A percentile compares a stretch with the other conserved stretches of the same genome.
These are phyloP conservation scores for Pistacia integerrima DNA, from an alignment of 345 rosid species.

Conservation along the genomic window DNA sequence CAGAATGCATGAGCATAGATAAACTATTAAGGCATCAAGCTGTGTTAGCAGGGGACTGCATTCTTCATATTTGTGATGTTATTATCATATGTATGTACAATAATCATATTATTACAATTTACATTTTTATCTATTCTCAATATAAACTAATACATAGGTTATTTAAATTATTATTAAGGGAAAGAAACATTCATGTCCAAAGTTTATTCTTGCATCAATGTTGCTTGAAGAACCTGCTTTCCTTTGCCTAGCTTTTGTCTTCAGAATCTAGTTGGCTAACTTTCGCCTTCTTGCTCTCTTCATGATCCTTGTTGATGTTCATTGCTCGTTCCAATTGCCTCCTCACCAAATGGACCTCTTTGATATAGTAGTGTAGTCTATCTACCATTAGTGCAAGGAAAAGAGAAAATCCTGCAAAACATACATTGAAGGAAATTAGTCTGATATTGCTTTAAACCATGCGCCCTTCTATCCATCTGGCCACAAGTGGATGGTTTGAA, in stretches of 20 bases:
- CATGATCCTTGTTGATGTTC: constrained; percentile 3
- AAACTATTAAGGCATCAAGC: neutral
- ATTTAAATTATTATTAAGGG: no score
- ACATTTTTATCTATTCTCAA: no score
- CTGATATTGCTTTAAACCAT: no score
- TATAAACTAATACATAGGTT: neutral
- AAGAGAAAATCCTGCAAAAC: constrained; percentile 35
- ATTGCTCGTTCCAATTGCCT: constrained; percentile 14
- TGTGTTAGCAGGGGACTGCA: neutral
- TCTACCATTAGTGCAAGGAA: constrained; percentile 41
- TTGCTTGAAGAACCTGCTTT: no score
- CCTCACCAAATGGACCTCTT: constrained; percentile 23
- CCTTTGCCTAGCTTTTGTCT: no score
- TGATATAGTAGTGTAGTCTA: constrained; percentile 37
- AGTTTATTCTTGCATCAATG: neutral
- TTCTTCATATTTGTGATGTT: neutral
- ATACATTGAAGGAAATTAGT: no score
- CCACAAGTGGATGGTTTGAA: neutral
- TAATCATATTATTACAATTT: no score
- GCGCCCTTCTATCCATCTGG: no score
- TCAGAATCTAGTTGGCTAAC: no score
- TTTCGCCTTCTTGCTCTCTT: neutral
- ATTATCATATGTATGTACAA: neutral
- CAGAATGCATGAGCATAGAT: neutral
- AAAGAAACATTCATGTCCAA: neutral